These are phyloP conservation scores for Cylindrodendrum hubeiense DNA, from an alignment of 2,329 filamentous ascomycete genomes.

Conservation along the genomic window DNA sequence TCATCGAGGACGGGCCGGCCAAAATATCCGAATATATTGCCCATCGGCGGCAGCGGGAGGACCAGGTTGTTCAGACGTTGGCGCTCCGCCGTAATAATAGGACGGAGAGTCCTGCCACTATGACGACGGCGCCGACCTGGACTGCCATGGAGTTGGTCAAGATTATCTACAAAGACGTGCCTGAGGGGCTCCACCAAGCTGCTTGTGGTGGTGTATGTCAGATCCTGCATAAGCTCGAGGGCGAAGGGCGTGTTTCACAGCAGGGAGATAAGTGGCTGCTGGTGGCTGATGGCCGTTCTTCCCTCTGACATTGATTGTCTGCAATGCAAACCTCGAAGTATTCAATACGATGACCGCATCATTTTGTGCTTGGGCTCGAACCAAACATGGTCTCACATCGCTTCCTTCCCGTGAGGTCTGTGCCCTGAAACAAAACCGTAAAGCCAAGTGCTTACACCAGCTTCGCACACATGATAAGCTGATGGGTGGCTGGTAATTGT, in stretches of 20 bases:
- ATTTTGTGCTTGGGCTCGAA: neutral
- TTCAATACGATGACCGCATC: neutral
- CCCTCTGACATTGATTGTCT: slow-evolving; percentile 31
- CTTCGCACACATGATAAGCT: neutral
- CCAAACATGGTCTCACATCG: neutral
- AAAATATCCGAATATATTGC: slow-evolving; percentile 86
- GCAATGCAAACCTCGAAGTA: neutral
- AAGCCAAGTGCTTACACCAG: neutral
- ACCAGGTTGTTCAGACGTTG: slow-evolving; percentile 78
- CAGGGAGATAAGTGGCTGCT: slow-evolving; percentile 49
- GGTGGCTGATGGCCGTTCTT: slow-evolving; percentile 36
- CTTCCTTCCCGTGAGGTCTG: neutral
- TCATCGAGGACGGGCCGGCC: slow-evolving; percentile 77
- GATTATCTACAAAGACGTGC: slow-evolving; percentile 85
- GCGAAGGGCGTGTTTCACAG: slow-evolving; percentile 74
- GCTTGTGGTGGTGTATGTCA: slow-evolving; percentile 82
- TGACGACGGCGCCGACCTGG: slow-evolving; percentile 60
- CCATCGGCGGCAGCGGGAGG: slow-evolving; percentile 84
- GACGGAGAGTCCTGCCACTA: slow-evolving; percentile 44
- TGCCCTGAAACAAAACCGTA: no score
- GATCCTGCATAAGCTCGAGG: slow-evolving; percentile 82
- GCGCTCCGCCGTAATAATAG: slow-evolving; percentile 45
- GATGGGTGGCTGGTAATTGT: neutral
- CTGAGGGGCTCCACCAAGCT: slow-evolving; percentile 79
- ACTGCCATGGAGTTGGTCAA: slow-evolving; percentile 86